These are phyloP conservation scores for Hypoxylon intermedium DNA, from an alignment of 495 filamentous ascomycete genomes.

Conservation along the genomic window DNA sequence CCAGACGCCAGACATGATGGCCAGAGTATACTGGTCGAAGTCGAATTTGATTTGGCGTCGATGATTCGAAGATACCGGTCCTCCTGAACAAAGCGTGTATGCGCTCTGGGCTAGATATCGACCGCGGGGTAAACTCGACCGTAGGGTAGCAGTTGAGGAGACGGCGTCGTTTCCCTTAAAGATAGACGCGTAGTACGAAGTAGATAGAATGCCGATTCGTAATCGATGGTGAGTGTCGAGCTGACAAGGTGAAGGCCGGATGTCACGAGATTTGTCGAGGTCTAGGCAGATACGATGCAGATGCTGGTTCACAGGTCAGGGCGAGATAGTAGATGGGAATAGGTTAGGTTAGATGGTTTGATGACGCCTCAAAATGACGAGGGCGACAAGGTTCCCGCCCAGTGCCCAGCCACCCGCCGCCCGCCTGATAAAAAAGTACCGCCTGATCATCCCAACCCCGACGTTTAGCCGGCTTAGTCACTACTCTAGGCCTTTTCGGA, in stretches of 20 bases:
- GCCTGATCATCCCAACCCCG: constrained; percentile 18
- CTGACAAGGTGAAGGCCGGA: constrained; percentile 1
- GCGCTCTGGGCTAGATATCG: constrained; percentile 20
- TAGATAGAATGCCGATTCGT: neutral
- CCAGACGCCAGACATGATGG: constrained; percentile 71
- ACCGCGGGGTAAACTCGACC: constrained; percentile 32
- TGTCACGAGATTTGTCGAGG: constrained; percentile 21
- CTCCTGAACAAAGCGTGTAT: constrained; percentile 3
- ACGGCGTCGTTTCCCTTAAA: constrained; percentile 30
- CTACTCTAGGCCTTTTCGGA: neutral
- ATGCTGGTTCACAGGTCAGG: constrained; percentile 16
- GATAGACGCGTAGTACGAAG: neutral
- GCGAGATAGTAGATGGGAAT: neutral
- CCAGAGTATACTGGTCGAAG: constrained; percentile 10
- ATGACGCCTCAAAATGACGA: constrained; percentile 28
- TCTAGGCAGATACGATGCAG: constrained; percentile 22
- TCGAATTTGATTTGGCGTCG: constrained; percentile 14
- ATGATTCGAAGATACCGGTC: too few relatives aligned
- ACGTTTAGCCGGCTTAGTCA: constrained; percentile 22
- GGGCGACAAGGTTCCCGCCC: constrained; percentile 5
- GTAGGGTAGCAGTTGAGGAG: constrained; percentile 14
- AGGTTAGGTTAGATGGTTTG: constrained; percentile 14
- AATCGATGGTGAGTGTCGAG: constrained; percentile 2
- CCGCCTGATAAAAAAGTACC: constrained; percentile 6
- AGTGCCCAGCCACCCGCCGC: too few relatives aligned